A percentile compares a stretch with the other conserved stretches of the same genome.
These are phyloP conservation scores for Paraphaeosphaeria minitans DNA, from an alignment of 2,329 filamentous ascomycete genomes.

Conservation along the genomic window DNA sequence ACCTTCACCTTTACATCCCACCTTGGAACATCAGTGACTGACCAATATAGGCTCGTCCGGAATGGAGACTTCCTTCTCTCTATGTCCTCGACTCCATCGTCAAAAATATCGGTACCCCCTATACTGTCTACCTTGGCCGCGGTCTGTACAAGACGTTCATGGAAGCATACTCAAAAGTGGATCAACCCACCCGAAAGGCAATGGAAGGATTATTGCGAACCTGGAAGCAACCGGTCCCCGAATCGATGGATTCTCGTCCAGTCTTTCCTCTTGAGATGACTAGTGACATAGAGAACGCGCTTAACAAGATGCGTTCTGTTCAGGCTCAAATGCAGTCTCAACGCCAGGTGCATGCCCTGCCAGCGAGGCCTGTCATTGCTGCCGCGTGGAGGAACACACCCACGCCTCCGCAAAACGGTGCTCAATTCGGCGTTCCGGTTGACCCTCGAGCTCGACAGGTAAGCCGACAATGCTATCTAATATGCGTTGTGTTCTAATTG, in stretches of 20 bases:
- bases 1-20: background rate
- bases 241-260: constrained; percentile 87
- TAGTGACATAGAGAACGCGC: constrained; percentile 87
- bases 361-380: constrained; percentile 51
- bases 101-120: constrained; percentile 97
- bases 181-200: constrained; percentile 79
- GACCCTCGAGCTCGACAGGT: constrained; percentile 47
- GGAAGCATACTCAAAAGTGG: constrained; percentile 92
- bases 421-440: constrained; percentile 40
- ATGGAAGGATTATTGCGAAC: constrained; percentile 98
- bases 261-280: constrained; percentile 90
- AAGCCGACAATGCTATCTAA: constrained; percentile 9
- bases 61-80: constrained; percentile 90
- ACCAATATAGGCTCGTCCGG: constrained; percentile 74
- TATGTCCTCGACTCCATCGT: constrained; percentile 98
- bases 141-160: constrained; percentile 95
- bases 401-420: constrained; percentile 66
- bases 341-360: constrained; percentile 47
- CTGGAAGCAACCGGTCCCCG: constrained; percentile 96
- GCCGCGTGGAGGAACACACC: constrained; percentile 73
- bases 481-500: constrained; percentile 10
- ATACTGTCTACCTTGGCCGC: constrained; percentile 91
- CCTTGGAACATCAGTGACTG: constrained; percentile 37
- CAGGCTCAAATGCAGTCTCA: constrained; percentile 64
- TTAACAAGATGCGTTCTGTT: constrained; percentile 77